These are phyloP conservation scores for Ophiostoma australiae DNA, from an alignment of 2,329 filamentous ascomycete genomes.

Conservation along the genomic window DNA sequence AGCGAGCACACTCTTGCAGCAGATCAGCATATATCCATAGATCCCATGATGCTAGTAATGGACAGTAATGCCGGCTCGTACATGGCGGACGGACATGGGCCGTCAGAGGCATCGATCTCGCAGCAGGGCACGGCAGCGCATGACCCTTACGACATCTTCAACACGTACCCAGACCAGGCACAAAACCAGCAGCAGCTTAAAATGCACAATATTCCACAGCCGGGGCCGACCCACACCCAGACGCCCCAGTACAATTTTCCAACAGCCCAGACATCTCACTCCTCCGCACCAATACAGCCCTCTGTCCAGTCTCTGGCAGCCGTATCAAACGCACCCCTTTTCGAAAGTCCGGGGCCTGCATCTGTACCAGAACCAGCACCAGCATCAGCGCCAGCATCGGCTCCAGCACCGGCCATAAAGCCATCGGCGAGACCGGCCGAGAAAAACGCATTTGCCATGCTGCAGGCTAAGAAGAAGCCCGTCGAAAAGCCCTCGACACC, in stretches of 20 bases:
- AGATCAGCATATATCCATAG: not conserved
- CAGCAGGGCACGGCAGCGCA: not conserved
- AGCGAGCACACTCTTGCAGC: slow-evolving; percentile 18
- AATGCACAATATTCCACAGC: not conserved
- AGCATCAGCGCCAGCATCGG: not conserved
- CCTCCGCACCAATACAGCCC: not conserved
- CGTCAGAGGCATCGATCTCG: not conserved
- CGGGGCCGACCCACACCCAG: not conserved
- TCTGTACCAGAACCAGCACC: not conserved
- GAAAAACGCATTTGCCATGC: slow-evolving; percentile 17
- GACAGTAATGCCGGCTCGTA: not conserved
- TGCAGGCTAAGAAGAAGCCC: slow-evolving; percentile 26
- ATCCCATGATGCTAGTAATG: not conserved
- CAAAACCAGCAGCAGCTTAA: not conserved
- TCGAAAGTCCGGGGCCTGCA: not conserved
- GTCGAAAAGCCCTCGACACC: slow-evolving; percentile 19
- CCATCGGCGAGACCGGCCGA: not conserved
- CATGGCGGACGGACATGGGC: not conserved
- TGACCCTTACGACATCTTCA: not conserved
- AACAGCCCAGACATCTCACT: not conserved
- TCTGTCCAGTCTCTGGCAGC: not conserved
- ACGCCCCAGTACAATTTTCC: not conserved
- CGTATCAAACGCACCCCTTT: not conserved
- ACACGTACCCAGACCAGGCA: not conserved
- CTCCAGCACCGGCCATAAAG: not conserved